Conservation (phyloP, 768 basidiomycete genomes). For the Mycena polygramma region DNA sequence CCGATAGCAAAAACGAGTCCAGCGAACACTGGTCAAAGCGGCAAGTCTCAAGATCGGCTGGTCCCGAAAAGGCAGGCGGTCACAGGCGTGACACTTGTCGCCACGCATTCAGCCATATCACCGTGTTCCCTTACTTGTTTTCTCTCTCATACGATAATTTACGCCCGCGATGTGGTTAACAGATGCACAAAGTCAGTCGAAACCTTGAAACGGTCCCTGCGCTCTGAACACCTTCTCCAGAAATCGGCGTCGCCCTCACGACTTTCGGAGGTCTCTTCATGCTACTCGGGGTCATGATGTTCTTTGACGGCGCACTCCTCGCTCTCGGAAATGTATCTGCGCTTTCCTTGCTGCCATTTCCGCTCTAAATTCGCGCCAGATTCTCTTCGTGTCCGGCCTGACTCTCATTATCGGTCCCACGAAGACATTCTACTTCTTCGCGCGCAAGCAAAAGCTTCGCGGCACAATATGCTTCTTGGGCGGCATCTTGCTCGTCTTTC, state of each 20-base stretch:
- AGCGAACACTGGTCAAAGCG: slow-evolving; percentile 6
- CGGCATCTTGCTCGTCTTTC: slow-evolving; percentile 92
- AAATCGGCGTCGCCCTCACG: slow-evolving; percentile 97
- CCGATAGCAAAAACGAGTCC: too few species aligned
- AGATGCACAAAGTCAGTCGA: slow-evolving; percentile 71
- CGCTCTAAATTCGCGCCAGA: slow-evolving; percentile 58
- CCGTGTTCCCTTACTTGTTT: neutral
- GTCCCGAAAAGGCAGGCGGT: neutral
- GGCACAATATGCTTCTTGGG: slow-evolving; percentile 91
- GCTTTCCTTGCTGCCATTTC: neutral
- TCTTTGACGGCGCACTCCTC: slow-evolving; percentile 96
- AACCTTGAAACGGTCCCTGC: neutral
- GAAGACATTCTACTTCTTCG: slow-evolving; percentile 99
- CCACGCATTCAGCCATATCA: slow-evolving; percentile 10
- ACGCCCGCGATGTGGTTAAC: slow-evolving; percentile 69
- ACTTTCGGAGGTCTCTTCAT: slow-evolving; percentile 97
- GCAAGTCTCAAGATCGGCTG: neutral
- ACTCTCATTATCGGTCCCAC: slow-evolving; percentile 97
- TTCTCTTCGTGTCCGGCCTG: slow-evolving; percentile 94
- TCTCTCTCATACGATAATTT: slow-evolving; percentile 12
- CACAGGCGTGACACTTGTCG: neutral
- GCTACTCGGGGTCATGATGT: slow-evolving; percentile 94
- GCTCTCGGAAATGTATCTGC: slow-evolving; percentile 92
- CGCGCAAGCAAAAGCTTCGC: slow-evolving; percentile 93
- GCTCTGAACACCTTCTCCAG: slow-evolving; percentile 55